Conservation (phyloP, 208 protist species). For the Tetramitus jugosus region DNA sequence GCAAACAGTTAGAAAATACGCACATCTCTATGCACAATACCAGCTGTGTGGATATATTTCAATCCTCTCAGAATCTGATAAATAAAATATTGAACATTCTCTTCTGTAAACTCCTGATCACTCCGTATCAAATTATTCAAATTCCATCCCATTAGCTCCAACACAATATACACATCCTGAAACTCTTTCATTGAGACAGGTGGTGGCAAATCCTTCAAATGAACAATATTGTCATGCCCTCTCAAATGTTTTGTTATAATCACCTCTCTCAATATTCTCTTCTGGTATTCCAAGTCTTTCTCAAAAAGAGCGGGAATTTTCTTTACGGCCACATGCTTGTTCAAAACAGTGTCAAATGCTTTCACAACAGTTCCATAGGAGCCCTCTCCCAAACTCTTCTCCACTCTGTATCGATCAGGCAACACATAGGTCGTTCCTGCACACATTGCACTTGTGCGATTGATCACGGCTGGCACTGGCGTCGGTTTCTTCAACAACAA, state of each 20-base stretch:
- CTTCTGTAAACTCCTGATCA: slow-evolving; percentile 31
- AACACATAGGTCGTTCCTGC: too few relatives aligned
- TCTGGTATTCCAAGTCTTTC: background rate
- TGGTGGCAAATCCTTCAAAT: background rate
- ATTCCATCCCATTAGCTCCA: background rate
- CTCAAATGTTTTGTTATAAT: background rate
- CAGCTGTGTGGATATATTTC: slow-evolving; percentile 52
- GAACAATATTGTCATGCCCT: background rate
- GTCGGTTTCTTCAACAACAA: too few relatives aligned
- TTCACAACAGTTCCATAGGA: background rate
- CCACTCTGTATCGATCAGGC: background rate
- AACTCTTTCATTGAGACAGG: background rate
- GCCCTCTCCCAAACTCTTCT: background rate
- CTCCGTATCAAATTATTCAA: background rate
- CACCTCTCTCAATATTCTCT: slow-evolving; percentile 6
- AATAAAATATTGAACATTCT: slow-evolving; percentile 49
- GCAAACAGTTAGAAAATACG: too few relatives aligned
- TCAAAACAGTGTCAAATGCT: background rate
- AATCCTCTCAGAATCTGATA: slow-evolving; percentile 56
- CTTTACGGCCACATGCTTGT: background rate
- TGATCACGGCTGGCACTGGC: too few relatives aligned
- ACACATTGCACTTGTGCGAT: too few relatives aligned
- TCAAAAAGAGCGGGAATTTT: background rate
- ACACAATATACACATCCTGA: slow-evolving; percentile 6
- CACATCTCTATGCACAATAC: slow-evolving; percentile 54